Evolutionary conservation across 192 early-diverging fungal genomes (phyloP).

Genomic region (Gonapodya sp.): DNA sequence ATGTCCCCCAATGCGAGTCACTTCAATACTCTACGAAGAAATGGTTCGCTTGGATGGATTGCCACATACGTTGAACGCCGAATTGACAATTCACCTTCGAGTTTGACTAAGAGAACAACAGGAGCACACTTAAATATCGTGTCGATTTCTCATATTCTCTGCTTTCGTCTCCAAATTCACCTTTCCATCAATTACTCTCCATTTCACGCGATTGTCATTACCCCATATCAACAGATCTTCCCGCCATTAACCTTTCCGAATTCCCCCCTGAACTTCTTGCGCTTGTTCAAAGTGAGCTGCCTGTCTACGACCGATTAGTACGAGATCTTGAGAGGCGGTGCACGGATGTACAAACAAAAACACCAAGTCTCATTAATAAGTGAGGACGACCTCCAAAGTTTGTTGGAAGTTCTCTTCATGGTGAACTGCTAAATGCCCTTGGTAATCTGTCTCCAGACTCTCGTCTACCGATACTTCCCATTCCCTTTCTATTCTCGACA

Average conservation of each 20-base stretch:
- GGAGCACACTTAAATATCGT: too few species aligned
- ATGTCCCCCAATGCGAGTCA: too few species aligned
- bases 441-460: too few species aligned
- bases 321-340: neutral
- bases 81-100: too few species aligned
- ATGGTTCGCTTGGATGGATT: too few species aligned
- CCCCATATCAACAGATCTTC: neutral
- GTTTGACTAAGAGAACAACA: too few species aligned
- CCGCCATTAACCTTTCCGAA: neutral
- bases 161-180: neutral
- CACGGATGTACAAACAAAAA: neutral
- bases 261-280: neutral
- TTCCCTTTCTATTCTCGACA: conserved; percentile 82
- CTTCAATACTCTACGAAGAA: too few species aligned
- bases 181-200: neutral
- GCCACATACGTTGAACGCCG: too few species aligned
- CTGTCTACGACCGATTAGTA: neutral
- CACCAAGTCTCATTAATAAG: neutral
- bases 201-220: neutral
- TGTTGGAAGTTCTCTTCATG: too few species aligned
- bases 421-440: too few species aligned
- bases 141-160: too few species aligned
- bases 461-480: conserved; percentile 40
- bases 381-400: too few species aligned
- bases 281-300: neutral